Conservation (phyloP, 2,329 filamentous ascomycete species). For the Chaetothyriales sp. region DNA sequence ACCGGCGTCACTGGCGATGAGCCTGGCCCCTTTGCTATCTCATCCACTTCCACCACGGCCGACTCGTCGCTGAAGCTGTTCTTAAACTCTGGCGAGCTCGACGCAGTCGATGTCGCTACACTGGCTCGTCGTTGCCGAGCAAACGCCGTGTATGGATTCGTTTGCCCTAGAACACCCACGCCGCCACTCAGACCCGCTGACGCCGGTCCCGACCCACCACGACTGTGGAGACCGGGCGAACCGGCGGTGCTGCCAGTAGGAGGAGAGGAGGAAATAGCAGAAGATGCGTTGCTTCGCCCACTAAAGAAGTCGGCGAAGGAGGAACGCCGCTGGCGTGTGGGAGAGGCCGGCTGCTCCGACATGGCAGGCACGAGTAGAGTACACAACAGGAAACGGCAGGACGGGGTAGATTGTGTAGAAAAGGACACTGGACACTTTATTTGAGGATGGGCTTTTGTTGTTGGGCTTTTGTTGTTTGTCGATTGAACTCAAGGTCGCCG, state of each 20-base stretch:
- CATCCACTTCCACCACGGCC: conserved; percentile 51
- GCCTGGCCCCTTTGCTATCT: conserved; percentile 53
- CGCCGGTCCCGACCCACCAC: conserved; percentile 57
- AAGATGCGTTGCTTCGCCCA: conserved; percentile 31
- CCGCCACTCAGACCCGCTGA: conserved; percentile 52
- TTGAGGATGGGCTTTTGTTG: neutral
- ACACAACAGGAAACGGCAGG: neutral
- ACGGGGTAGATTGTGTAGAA: neutral
- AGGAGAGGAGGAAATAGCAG: conserved; percentile 29
- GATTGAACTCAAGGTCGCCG: neutral
- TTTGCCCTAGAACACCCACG: conserved; percentile 45
- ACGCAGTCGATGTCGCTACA: conserved; percentile 48
- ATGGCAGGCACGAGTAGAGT: conserved; percentile 21
- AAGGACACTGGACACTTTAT: neutral
- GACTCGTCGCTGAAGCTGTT: conserved; percentile 25
- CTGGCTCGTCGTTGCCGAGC: conserved; percentile 47
- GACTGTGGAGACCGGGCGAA: conserved; percentile 38
- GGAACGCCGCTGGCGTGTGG: conserved; percentile 30
- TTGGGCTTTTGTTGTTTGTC: neutral
- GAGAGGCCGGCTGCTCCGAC: conserved; percentile 29
- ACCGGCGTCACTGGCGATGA: conserved; percentile 48
- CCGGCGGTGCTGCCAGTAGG: conserved; percentile 35
- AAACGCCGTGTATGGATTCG: conserved; percentile 37
- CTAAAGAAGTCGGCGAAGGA: conserved; percentile 33
- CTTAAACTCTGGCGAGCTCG: conserved; percentile 25